These are phyloP conservation scores for Phytophthora capsici DNA, from an alignment of 352 stramenopile species.

Conservation along the genomic window DNA sequence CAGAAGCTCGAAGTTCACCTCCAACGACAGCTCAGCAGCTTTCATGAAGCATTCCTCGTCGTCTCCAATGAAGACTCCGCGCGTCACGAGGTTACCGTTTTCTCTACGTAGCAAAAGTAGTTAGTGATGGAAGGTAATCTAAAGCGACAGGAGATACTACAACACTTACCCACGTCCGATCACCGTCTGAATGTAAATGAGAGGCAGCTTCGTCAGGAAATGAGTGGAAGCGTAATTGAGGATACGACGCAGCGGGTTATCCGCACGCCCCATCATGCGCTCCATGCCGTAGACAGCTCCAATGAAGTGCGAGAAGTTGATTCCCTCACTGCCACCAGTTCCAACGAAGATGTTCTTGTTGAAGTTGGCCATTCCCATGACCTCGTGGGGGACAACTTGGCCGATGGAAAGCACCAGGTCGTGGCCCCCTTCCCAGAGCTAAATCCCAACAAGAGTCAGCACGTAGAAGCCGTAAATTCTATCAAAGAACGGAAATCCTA, in stretches of 20 bases:
- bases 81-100: conserved; percentile 74
- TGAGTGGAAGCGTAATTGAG: conserved; percentile 96
- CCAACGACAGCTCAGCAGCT: conserved; percentile 93
- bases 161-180: conserved; percentile 75
- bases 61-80: conserved; percentile 96
- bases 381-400: conserved; percentile 97
- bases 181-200: conserved; percentile 97
- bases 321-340: conserved; percentile 92
- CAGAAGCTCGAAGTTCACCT: conserved; percentile 97
- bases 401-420: conserved; percentile 96
- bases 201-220: conserved; percentile 90
- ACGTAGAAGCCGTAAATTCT: too few species aligned
- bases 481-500: conserved; percentile 47
- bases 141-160: not conserved
- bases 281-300: conserved; percentile 98
- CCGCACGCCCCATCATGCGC: conserved; percentile 96
- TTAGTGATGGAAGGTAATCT: conserved; percentile 5
- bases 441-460: not conserved
- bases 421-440: conserved; percentile 93
- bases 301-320: conserved; percentile 99
- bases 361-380: conserved; percentile 99
- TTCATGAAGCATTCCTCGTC: conserved; percentile 96
- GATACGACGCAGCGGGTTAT: conserved; percentile 96
- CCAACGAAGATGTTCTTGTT: conserved; percentile 99
- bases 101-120: conserved; percentile 31